A percentile compares a stretch with the other conserved stretches of the same genome.
Evolutionary conservation across 176 grass and related monocot species (phyloP).

Genomic region (Carex parvula): DNA sequence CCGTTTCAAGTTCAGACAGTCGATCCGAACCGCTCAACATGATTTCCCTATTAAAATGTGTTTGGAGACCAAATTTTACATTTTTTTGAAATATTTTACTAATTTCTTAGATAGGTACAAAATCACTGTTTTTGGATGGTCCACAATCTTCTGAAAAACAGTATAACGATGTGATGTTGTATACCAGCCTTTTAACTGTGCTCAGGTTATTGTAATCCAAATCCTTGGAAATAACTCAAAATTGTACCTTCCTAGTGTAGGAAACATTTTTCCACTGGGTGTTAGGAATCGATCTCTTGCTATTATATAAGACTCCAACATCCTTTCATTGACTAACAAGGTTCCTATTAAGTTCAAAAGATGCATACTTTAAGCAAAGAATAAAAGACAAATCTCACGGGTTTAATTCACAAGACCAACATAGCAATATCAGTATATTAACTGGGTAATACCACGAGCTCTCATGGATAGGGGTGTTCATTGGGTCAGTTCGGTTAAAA

Average conservation of each 20-base stretch:
- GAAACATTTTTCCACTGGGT: constrained; percentile 96
- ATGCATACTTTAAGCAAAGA: constrained; percentile 12
- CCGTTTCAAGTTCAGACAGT: too few species aligned
- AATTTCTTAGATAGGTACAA: too few species aligned
- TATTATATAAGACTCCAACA: constrained; percentile 98
- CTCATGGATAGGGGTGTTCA: background rate
- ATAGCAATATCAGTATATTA: too few species aligned
- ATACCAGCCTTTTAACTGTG: background rate
- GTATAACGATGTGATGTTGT: background rate
- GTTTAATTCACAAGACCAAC: background rate
- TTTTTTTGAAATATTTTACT: too few species aligned
- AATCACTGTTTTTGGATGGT: too few species aligned
- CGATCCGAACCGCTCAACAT: too few species aligned
- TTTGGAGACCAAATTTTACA: too few species aligned
- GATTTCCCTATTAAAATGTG: too few species aligned
- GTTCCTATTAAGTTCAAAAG: constrained; percentile 56
- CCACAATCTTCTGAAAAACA: too few species aligned
- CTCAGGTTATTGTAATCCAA: background rate
- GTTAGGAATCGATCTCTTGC: constrained; percentile 91
- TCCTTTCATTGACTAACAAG: constrained; percentile 96
- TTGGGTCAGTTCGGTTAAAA: too few species aligned
- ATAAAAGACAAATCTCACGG: background rate
- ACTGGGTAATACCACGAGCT: background rate
- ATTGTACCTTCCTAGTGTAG: constrained; percentile 82
- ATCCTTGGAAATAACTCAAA: background rate